Evolutionary conservation across 2,329 filamentous ascomycete species (phyloP), one percentile per base, ranked within the genome.

Genomic region (Diaporthe vexans): DNA sequence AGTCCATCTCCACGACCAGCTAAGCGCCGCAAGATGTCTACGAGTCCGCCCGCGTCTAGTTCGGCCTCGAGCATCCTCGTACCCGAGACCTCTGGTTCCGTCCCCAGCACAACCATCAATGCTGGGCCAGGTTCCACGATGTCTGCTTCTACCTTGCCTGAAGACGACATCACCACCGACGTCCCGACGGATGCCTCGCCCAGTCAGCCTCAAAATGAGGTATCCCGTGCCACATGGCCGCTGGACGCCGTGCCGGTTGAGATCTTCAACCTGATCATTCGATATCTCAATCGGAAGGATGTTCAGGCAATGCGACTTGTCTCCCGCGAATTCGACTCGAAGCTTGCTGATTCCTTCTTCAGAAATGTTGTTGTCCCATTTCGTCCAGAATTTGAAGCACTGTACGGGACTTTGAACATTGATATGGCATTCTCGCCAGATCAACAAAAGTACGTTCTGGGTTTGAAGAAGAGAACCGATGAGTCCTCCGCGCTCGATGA

Each of bases 281-380:
- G 82, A 1, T 82, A 89, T 78, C 85, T 94, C 8, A 86, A 89
- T 11, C 88, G 89, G 6, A 84, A 87, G 46, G 89, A 91, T 75
- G 84, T 93, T 68, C 89, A 90, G 80, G 86, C 83, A 40, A 86
- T 94, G 81, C 89, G 92, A 7, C 83, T 93, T 5, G 91, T 93
- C 4, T 90, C 86, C 78, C 85, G 83, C 51, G 90, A 92, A 73
- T 90, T 91, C 75, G 77, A 78, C 48, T 65, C 57, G 26, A 77
- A 76, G 51, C 73, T 78, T n/a, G 74, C 77, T 21, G 73, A 74
- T 35, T 58, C 86, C 54, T 86, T 92, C 59, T 94, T 93, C 80
- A 85, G 86, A 73, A 90, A 90, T 58, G 89, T 92, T 11, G 91
- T 93, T 8, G 89, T 92, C 2, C 90, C 91, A 1, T 94, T 94